A percentile compares a stretch with the other conserved stretches of the same genome.
These are phyloP conservation scores for Metschnikowia anglica DNA, from an alignment of 805 yeast genomes.

Conservation along the genomic window DNA sequence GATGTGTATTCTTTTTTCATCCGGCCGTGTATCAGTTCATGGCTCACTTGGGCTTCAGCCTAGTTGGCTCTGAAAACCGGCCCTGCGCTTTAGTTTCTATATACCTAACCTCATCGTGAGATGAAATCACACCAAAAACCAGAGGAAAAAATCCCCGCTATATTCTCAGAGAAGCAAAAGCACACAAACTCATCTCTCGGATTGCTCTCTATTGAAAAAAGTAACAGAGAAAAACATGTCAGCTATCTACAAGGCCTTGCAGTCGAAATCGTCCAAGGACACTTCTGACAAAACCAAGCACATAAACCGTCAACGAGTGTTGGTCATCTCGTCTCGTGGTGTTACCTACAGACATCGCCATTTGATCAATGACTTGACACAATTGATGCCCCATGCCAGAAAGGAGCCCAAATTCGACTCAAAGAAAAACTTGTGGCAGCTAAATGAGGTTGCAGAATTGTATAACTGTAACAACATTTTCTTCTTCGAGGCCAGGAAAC, in stretches of 20 bases:
- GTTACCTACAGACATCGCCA: constrained; percentile 95
- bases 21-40: no score
- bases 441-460: constrained; percentile 93
- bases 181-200: not conserved
- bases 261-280: constrained; percentile 46
- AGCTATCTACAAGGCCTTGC: constrained; percentile 47
- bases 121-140: constrained; percentile 3
- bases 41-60: not conserved
- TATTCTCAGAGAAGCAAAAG: not conserved
- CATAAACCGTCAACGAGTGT: constrained; percentile 83
- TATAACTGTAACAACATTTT: constrained; percentile 95
- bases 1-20: no score
- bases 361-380: constrained; percentile 74
- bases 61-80: not conserved
- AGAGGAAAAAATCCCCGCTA: constrained; percentile 1
- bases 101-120: constrained; percentile 19
- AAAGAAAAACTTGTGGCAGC: constrained; percentile 80
- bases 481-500: constrained; percentile 95
- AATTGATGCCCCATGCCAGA: constrained; percentile 88
- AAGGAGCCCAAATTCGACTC: constrained; percentile 95
- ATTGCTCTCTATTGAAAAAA: not conserved
- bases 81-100: constrained; percentile 9
- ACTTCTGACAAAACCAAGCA: constrained; percentile 51
- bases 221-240: constrained; percentile 31
- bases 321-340: constrained; percentile 91